Conservation (phyloP, 2,329 filamentous ascomycete species). For the Talaromyces sp. region DNA sequence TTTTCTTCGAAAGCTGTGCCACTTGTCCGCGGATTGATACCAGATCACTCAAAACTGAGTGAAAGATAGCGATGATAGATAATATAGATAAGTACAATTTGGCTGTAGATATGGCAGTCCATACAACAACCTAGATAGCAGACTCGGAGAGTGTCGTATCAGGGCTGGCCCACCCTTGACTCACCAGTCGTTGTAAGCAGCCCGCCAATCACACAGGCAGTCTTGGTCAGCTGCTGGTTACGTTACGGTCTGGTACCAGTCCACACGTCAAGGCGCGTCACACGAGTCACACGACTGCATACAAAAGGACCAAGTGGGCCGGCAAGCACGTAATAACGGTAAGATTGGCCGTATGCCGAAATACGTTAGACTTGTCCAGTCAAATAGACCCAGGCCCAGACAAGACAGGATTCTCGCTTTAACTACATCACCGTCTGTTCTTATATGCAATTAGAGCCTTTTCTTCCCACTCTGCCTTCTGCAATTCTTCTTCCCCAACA, state of each 20-base stretch:
- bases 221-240: slow-evolving; percentile 18
- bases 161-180: neutral
- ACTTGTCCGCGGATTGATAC: neutral
- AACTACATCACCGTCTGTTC: neutral
- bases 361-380: neutral
- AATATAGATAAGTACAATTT: neutral
- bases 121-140: neutral
- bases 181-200: neutral
- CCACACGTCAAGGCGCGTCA: slow-evolving; percentile 25
- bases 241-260: slow-evolving; percentile 25
- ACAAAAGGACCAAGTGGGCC: slow-evolving; percentile 27
- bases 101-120: neutral
- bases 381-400: slow-evolving; percentile 1
- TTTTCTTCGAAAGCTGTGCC: neutral
- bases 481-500: neutral
- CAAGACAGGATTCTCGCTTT: slow-evolving; percentile 5
- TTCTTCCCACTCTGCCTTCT: neutral
- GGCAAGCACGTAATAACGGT: slow-evolving; percentile 26
- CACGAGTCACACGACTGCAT: slow-evolving; percentile 28
- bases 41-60: neutral
- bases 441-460: neutral
- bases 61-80: neutral
- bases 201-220: neutral
- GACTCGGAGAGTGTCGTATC: neutral
- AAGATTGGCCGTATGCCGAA: neutral